Evolutionary conservation across 257 asterid genomes (phyloP), one percentile per base, ranked within the genome.

Genomic region (Scutellaria barbata): DNA sequence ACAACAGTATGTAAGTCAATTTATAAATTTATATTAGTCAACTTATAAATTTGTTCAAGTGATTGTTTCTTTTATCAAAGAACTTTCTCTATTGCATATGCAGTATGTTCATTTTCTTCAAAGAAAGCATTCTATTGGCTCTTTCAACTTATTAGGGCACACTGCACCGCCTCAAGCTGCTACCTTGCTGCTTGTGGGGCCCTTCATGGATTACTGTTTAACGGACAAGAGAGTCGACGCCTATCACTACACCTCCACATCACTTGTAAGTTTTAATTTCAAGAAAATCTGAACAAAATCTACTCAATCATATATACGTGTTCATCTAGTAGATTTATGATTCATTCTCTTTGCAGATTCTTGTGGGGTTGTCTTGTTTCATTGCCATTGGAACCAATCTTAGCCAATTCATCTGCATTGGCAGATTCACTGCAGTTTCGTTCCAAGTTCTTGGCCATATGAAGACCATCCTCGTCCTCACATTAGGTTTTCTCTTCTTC

Each of bases 361-460:
- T 87, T 41, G 69, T 88, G 69, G 64, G 71, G 41, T 63, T 88
- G 52, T 90, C 95, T 8, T 91, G 96, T 59, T 60, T 68, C 64
- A 89, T 91, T n/a, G 95, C 95, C 2, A 78, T 91, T 16, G 92
- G 92, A 66, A 87, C 92, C 60, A 89, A 91, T 73, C 90, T 91
- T 7, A 89, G 96, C 82, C 97, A 89, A 63, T 91, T 90, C 84
- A 89, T 90, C 79, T 90, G 97, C 92, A 87, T 90, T 1, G 95
- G 95, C 43, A 77, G 96, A 89, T 90, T 91, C 80, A 78, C 97
- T n/a, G 95, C 97, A 6, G 97, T 90, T 46, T 63, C 96, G 10
- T 91, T 88, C 66, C 96, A 89, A 81, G 97, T 91, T 51, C 82
- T 91, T 25, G 97, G 96, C 51, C 96, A 91, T 68, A 87, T 89